Percentiles rank a stretch among this genome's conserved stretches.
These are phyloP conservation scores for Bromus sterilis DNA, from an alignment of 176 grass and related monocot genomes.

Conservation along the genomic window DNA sequence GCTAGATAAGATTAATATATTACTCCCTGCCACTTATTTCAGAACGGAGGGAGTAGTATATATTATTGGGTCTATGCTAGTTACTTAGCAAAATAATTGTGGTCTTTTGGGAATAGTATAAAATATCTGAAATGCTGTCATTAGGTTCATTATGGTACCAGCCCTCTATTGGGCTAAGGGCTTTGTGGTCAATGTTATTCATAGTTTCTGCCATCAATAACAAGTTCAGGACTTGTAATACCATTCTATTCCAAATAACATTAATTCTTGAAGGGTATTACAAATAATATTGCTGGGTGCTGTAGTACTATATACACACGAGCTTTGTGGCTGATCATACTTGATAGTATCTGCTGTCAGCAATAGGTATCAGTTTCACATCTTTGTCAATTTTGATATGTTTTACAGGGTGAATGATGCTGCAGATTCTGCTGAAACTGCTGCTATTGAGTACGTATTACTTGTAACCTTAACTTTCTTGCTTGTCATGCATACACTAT, in stretches of 20 bases:
- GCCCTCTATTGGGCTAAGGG: too few species aligned
- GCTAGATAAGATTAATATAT: neutral
- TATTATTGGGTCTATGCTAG: neutral
- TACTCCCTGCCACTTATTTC: too few species aligned
- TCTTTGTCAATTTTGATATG: constrained; percentile 11
- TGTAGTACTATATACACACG: neutral
- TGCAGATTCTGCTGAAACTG: constrained; percentile 76
- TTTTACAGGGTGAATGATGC: constrained; percentile 69
- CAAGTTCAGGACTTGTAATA: neutral
- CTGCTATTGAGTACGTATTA: constrained; percentile 61
- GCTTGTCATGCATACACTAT: neutral
- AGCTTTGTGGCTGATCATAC: neutral
- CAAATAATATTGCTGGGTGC: too few species aligned
- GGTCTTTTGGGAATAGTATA: neutral
- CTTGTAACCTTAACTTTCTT: neutral
- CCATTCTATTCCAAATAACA: too few species aligned
- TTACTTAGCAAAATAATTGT: neutral
- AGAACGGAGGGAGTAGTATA: too few species aligned
- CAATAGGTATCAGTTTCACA: neutral
- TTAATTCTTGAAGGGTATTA: too few species aligned
- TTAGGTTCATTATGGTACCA: neutral
- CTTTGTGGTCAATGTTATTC: too few species aligned
- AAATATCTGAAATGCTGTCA: neutral
- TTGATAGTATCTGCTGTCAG: neutral
- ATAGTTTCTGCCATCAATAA: too few species aligned